These are phyloP conservation scores for Dendrobium catenatum DNA, from an alignment of 106 monocot genomes.

Conservation along the genomic window DNA sequence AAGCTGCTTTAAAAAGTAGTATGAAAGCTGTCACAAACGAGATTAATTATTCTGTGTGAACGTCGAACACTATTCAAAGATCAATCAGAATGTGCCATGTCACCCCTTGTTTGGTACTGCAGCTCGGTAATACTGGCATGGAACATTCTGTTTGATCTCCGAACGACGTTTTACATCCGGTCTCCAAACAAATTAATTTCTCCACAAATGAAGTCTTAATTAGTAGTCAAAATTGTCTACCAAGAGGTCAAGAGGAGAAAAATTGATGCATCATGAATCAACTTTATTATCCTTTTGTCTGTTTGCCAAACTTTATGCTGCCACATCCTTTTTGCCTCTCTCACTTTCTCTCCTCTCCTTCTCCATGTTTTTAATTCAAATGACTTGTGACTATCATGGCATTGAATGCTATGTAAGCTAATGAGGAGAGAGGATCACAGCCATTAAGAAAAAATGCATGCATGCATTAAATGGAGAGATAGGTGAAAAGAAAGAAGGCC, in stretches of 20 bases:
- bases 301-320: neutral
- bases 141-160: no score
- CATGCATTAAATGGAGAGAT: conserved; percentile 6
- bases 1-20: no score
- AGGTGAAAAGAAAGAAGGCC: neutral
- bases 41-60: no score
- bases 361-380: conserved; percentile 7
- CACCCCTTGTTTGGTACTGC: no score
- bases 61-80: no score
- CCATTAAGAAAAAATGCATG: conserved; percentile 5
- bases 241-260: neutral
- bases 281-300: neutral
- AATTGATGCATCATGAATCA: neutral
- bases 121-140: no score
- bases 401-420: conserved; percentile 5
- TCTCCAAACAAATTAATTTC: no score
- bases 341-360: neutral
- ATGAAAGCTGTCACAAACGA: no score
- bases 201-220: no score
- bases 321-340: neutral
- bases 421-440: neutral
- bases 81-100: no score
- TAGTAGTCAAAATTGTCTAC: no score
- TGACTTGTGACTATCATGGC: conserved; percentile 13
- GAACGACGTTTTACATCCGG: no score